Conservation (phyloP, 148 eudicot species). For the Dianthus caryophyllus region DNA sequence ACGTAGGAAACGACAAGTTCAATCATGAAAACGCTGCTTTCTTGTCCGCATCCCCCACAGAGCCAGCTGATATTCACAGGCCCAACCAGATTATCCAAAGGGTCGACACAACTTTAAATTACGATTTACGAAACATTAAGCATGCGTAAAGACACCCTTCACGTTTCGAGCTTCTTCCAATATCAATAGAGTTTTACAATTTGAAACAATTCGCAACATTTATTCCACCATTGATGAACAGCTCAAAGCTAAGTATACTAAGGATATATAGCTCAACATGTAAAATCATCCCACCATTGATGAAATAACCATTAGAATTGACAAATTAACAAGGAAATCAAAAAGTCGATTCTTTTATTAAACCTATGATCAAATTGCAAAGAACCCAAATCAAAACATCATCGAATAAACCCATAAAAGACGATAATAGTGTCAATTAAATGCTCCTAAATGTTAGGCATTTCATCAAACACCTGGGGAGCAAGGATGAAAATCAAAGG, state of each 20-base stretch:
- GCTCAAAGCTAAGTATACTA: neutral
- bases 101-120: neutral
- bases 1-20: neutral
- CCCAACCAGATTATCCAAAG: neutral
- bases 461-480: conserved; percentile 10
- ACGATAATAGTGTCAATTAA: neutral
- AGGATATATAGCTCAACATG: neutral
- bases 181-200: neutral
- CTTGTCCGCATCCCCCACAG: neutral
- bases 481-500: neutral
- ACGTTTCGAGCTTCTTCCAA: neutral
- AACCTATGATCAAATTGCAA: neutral
- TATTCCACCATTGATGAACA: neutral
- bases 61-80: neutral
- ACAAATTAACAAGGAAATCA: neutral
- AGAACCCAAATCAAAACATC: neutral
- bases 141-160: neutral
- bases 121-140: neutral
- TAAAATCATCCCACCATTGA: neutral
- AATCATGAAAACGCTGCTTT: neutral
- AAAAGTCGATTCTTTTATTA: neutral
- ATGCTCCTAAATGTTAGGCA: neutral
- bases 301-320: neutral
- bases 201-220: too few relatives aligned
- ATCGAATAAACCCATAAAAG: neutral